Evolutionary conservation across 2,329 filamentous ascomycete genomes (phyloP), one percentile per base, ranked within the genome.

Genomic region (Pseudogymnoascus sp.): DNA sequence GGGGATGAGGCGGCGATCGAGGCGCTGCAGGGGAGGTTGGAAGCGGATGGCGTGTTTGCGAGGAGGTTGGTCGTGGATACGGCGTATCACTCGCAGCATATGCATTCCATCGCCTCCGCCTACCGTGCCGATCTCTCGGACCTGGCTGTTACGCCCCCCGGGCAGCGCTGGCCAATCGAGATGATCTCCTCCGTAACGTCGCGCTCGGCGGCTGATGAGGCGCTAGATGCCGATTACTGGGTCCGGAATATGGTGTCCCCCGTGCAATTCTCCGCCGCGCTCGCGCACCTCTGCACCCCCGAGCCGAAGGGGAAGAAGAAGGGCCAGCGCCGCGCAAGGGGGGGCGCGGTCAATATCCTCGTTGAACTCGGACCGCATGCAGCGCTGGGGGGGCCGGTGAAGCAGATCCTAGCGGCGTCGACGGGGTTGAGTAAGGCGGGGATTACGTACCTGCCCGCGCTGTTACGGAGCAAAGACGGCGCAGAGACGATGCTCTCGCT

Each of bases 401-500:
- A 65, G 24, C 65, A 70, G 69, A 69, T 75, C 70, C 5, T 72
- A 65, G n/a, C 73, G 71, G 62, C 12, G 24, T 35, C 26, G 8
- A 14, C 59, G 60, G 14, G 40, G 3, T 11, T 43, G 10, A 43
- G 19, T 12, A 80, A 81, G 66, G 71, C 71, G 1, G 78, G 78
- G 64, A 72, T 79, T 12, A 62, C 65, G 12, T 72, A 72, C 37
- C 35, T 59, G 2, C 65, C 28, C 73, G 75, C 75, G 0, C 78
- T 89, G 2, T 69, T 82, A 2, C 79, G 84, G 33, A 80, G 82
- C 22, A 79, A 82, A 61, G 75, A 82, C 59, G 78, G 79, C 0
- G 79, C 80, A 1, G 75, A 78, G 12, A 75, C 76, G 0, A 75
- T 78, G 1, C 69, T 80, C 35, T 77, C 81, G 26, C 70, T 79